Evolutionary conservation across 495 filamentous ascomycete genomes (phyloP).

Genomic region (Talaromyces stipitatus): DNA sequence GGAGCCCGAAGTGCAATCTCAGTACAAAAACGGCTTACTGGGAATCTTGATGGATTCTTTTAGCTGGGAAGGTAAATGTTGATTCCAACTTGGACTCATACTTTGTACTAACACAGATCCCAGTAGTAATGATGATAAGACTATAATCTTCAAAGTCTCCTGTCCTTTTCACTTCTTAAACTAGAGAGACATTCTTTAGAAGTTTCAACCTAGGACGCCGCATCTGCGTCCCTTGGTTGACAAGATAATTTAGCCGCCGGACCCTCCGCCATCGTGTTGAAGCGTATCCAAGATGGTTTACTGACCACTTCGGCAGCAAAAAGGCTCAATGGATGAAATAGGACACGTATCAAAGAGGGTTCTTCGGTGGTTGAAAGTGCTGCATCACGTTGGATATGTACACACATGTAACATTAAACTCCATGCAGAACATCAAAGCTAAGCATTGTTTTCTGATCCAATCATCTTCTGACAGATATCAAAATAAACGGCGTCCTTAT

Average conservation of each 20-base stretch:
- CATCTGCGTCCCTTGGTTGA: slow-evolving; percentile 29
- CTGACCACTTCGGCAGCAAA: slow-evolving; percentile 22
- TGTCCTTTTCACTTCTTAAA: slow-evolving; percentile 31
- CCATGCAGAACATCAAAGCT: no score
- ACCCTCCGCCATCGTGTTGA: slow-evolving; percentile 33
- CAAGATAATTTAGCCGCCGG: slow-evolving; percentile 26
- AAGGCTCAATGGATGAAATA: slow-evolving; percentile 29
- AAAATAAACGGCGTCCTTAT: no score
- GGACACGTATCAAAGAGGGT: slow-evolving; percentile 29
- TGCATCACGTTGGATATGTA: slow-evolving; percentile 32
- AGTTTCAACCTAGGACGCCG: slow-evolving; percentile 26
- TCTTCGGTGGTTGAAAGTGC: slow-evolving; percentile 24
- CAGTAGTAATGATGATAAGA: slow-evolving; percentile 19
- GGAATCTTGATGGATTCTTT: slow-evolving; percentile 4
- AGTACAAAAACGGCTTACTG: slow-evolving; percentile 1
- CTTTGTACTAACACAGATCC: not conserved
- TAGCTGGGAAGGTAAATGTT: slow-evolving; percentile 7
- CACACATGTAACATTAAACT: slow-evolving; percentile 33
- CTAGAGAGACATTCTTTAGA: slow-evolving; percentile 33
- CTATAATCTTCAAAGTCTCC: slow-evolving; percentile 30
- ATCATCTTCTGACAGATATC: no score
- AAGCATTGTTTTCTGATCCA: no score
- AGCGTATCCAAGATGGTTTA: slow-evolving; percentile 32
- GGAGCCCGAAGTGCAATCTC: not conserved
- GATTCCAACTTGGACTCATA: not conserved